Percentiles rank a stretch among this genome's conserved stretches.
Conservation (phyloP, 176 grass and related monocot species). For the Zizania latifolia region DNA sequence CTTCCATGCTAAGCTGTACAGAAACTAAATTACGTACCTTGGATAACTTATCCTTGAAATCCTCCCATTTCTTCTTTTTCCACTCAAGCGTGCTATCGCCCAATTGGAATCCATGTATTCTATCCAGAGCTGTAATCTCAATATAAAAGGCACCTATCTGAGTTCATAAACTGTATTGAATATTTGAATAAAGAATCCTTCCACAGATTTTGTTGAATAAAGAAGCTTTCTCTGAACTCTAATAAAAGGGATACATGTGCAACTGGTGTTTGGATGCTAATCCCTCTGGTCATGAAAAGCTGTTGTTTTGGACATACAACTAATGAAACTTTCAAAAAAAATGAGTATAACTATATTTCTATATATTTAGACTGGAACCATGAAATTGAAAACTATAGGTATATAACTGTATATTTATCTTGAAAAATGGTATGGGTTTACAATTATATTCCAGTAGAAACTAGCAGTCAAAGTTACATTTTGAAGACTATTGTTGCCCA, state of each 20-base stretch:
- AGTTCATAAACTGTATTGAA: constrained; percentile 5
- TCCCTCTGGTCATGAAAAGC: not conserved
- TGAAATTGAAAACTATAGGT: not conserved
- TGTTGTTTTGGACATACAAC: not conserved
- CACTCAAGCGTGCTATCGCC: constrained; percentile 83
- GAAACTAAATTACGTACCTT: constrained; percentile 40
- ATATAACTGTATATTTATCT: not conserved
- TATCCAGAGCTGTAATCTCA: constrained; percentile 60
- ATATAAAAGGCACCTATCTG: constrained; percentile 14
- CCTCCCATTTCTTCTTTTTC: constrained; percentile 87
- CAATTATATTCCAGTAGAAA: not conserved
- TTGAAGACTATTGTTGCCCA: not conserved
- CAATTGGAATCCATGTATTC: constrained; percentile 82
- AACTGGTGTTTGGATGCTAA: not conserved
- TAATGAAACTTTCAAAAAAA: not conserved
- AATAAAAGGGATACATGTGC: not conserved
- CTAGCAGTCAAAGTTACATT: not conserved
- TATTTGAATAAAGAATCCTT: too few species aligned
- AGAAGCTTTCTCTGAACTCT: too few species aligned
- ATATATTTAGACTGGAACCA: not conserved
- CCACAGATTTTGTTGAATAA: too few species aligned
- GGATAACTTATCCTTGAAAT: constrained; percentile 60
- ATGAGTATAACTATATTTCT: not conserved
- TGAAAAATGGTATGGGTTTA: not conserved
- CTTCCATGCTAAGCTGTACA: not conserved